A percentile compares a stretch with the other conserved stretches of the same genome.
Evolutionary conservation across 345 rosid genomes (phyloP).

Genomic region (Erucastrum elatum): DNA sequence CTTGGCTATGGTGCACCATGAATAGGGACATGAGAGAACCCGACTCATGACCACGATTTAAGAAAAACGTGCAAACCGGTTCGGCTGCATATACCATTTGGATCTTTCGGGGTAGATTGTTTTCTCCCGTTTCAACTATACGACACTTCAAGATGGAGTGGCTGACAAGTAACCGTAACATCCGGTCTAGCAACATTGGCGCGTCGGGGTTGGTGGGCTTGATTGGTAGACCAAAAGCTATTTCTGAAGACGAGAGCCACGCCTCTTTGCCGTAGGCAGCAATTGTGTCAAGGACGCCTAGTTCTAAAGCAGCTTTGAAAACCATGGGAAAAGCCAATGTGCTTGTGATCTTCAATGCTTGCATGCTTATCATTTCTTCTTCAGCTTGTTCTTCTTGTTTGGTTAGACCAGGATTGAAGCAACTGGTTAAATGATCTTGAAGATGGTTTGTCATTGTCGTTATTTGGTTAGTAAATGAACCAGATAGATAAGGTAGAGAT

Average conservation of each 20-base stretch:
- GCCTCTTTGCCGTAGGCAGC: not conserved
- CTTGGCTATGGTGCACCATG: not conserved
- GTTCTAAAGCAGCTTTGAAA: constrained; percentile 2
- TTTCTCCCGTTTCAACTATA: not conserved
- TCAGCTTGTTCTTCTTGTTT: not conserved
- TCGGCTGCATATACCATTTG: not conserved
- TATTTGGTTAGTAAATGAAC: not conserved
- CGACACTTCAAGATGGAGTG: not conserved
- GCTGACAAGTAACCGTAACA: not conserved
- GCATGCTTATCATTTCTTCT: not conserved
- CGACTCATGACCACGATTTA: not conserved
- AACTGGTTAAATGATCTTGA: not conserved
- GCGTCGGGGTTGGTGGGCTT: not conserved
- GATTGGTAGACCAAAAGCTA: not conserved
- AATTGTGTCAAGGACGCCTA: not conserved
- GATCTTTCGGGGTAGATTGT: not conserved
- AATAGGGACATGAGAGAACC: not conserved
- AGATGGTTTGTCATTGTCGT: not conserved
- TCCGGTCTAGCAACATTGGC: not conserved
- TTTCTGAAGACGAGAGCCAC: not conserved
- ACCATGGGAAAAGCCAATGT: constrained; percentile 1
- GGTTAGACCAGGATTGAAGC: not conserved
- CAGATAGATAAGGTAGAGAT: not conserved
- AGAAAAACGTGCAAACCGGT: not conserved
- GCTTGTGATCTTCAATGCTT: not conserved